phyloP scores from a whole-genome alignment of 257 asterid genomes.

The Petunia secreta region DNA sequence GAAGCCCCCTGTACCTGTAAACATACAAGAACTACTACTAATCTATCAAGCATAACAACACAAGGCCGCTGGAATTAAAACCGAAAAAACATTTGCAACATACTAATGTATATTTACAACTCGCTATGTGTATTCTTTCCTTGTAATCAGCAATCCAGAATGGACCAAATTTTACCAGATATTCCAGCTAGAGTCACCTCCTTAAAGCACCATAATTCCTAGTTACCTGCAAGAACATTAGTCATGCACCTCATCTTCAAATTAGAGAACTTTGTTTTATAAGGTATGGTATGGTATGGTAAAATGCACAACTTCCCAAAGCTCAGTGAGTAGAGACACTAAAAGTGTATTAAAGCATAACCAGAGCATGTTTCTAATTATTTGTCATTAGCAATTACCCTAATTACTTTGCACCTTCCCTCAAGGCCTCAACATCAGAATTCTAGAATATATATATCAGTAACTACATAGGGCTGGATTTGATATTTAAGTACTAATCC shows the following conservation, averaged over 20 bases:
- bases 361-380: not conserved
- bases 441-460: constrained; percentile 1
- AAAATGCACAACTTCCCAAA: not conserved
- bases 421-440: not conserved
- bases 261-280: not conserved
- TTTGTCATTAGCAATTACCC: not conserved
- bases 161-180: not conserved
- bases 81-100: not conserved
- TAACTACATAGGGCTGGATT: not conserved
- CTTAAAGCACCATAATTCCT: constrained; percentile 27
- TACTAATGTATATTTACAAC: constrained; percentile 21
- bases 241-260: not conserved
- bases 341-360: not conserved
- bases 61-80: not conserved
- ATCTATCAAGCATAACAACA: not conserved
- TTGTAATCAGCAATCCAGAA: not conserved
- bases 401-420: not conserved
- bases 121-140: not conserved
- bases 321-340: not conserved
- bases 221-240: constrained; percentile 13
- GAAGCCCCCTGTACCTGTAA: not conserved
- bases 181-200: constrained; percentile 2
- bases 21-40: not conserved
- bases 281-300: not conserved
- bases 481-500: not conserved